phyloP scores from a whole-genome alignment of 768 basidiomycete species.

The Pulveroboletus ravenelii region DNA sequence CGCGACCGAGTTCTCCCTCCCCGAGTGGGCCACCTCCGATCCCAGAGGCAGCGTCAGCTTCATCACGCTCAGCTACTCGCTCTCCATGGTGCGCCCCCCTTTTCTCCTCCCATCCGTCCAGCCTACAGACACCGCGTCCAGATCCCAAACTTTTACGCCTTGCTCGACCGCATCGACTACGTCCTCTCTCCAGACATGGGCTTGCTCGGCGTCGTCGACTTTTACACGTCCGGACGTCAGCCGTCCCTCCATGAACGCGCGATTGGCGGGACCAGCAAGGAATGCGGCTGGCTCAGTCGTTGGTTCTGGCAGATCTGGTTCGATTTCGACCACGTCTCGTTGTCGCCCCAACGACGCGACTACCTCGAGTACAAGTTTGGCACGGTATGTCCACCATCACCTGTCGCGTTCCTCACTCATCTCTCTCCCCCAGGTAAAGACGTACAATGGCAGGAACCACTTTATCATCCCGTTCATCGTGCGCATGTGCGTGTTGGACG shows the following conservation, averaged over 20 bases:
- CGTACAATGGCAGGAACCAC: conserved; percentile 67
- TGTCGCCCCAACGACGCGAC: conserved; percentile 55
- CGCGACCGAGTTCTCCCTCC: conserved; percentile 61
- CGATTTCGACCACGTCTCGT: conserved; percentile 50
- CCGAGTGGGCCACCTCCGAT: conserved; percentile 49
- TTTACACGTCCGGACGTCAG: conserved; percentile 59
- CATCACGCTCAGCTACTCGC: conserved; percentile 52
- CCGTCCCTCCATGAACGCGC: conserved; percentile 54
- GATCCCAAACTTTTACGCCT: conserved; percentile 60
- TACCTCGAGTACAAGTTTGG: conserved; percentile 80
- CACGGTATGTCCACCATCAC: conserved; percentile 40
- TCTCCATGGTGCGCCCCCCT: conserved; percentile 43
- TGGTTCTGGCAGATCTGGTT: conserved; percentile 81
- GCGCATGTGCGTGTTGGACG: conserved; percentile 43
- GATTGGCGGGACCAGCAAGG: conserved; percentile 57
- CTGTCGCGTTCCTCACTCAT: background rate
- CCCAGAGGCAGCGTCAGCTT: conserved; percentile 53
- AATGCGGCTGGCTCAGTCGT: conserved; percentile 60
- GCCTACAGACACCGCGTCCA: conserved; percentile 15
- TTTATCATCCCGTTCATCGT: conserved; percentile 66
- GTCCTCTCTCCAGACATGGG: conserved; percentile 57
- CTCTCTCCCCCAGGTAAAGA: conserved; percentile 45
- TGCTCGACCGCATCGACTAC: conserved; percentile 64
- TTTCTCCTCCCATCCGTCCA: background rate
- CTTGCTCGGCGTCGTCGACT: conserved; percentile 65